Evolutionary conservation across 108 stramenopile genomes (phyloP).

Genomic region (Discostella pseudostelligera): DNA sequence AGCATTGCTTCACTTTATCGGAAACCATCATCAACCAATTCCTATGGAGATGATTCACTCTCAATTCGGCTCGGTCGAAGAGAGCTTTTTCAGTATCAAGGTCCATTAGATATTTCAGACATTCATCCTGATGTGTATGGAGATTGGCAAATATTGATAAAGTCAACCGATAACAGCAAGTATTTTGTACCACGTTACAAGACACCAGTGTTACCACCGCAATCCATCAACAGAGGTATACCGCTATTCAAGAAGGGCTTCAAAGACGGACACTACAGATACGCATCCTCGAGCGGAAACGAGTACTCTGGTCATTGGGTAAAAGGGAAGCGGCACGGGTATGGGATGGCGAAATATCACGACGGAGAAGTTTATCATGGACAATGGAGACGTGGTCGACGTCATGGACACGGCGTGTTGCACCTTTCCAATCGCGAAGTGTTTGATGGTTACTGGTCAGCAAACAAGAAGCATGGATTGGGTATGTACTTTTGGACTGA

Average conservation of each 20-base stretch:
- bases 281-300: constrained; percentile 36
- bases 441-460: constrained; percentile 41
- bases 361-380: constrained; percentile 42
- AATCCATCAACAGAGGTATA: constrained; percentile 4
- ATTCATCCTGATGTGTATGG: neutral
- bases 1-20: constrained; percentile 10
- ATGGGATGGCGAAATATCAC: constrained; percentile 34
- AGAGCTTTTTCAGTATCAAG: constrained; percentile 23
- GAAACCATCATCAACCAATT: neutral
- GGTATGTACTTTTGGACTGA: constrained; percentile 42
- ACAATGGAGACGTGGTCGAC: constrained; percentile 35
- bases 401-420: constrained; percentile 37
- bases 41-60: constrained; percentile 11
- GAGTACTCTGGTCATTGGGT: constrained; percentile 37
- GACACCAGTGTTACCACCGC: constrained; percentile 22
- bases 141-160: constrained; percentile 23
- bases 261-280: constrained; percentile 37
- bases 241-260: constrained; percentile 29
- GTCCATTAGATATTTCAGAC: constrained; percentile 2
- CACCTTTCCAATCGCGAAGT: constrained; percentile 44
- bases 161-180: constrained; percentile 13
- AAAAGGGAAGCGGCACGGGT: constrained; percentile 37
- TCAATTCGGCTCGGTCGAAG: constrained; percentile 20
- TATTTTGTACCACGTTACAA: constrained; percentile 28
- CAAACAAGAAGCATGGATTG: constrained; percentile 43